Percentiles rank a stretch among this genome's conserved stretches.
These are phyloP conservation scores for Podospora bellae-mahoneyi DNA, from an alignment of 495 filamentous ascomycete species.

Conservation along the genomic window DNA sequence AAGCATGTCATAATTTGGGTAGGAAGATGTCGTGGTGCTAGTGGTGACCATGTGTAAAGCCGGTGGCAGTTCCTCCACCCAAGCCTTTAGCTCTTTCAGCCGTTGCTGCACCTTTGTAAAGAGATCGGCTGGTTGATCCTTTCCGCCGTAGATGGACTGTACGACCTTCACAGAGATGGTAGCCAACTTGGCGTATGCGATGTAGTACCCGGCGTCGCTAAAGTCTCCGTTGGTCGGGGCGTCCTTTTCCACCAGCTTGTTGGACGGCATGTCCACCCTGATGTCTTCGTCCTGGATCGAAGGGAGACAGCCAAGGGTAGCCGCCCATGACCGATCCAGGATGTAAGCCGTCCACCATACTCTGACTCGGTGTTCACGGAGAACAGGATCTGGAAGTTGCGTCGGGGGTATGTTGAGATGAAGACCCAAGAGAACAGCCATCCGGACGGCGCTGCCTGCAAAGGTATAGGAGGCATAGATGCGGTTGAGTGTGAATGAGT, in stretches of 20 bases:
- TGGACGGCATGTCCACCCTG: constrained; percentile 8
- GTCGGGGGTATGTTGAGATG: constrained; percentile 11
- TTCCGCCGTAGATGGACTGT: constrained; percentile 11
- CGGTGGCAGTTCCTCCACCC: constrained; percentile 9
- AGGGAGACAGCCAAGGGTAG: background rate
- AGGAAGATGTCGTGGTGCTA: background rate
- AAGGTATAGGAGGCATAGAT: constrained; percentile 9
- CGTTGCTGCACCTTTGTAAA: constrained; percentile 13
- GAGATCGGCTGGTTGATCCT: constrained; percentile 7
- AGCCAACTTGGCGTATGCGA: constrained; percentile 7
- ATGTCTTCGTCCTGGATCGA: constrained; percentile 10
- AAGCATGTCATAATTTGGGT: constrained; percentile 11
- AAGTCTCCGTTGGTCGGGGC: background rate
- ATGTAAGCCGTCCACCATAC: constrained; percentile 13
- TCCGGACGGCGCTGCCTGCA: constrained; percentile 3
- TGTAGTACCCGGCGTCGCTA: constrained; percentile 1
- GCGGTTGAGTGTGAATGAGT: constrained; percentile 15
- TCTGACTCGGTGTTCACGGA: constrained; percentile 8
- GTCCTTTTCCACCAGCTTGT: background rate
- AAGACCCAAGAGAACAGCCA: constrained; percentile 9
- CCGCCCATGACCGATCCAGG: constrained; percentile 7
- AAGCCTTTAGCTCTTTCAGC: constrained; percentile 12
- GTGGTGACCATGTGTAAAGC: constrained; percentile 1
- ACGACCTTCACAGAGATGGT: constrained; percentile 8
- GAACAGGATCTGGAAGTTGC: background rate